Conservation (phyloP, 2,329 filamentous ascomycete genomes). For the Fusarium camptoceras region DNA sequence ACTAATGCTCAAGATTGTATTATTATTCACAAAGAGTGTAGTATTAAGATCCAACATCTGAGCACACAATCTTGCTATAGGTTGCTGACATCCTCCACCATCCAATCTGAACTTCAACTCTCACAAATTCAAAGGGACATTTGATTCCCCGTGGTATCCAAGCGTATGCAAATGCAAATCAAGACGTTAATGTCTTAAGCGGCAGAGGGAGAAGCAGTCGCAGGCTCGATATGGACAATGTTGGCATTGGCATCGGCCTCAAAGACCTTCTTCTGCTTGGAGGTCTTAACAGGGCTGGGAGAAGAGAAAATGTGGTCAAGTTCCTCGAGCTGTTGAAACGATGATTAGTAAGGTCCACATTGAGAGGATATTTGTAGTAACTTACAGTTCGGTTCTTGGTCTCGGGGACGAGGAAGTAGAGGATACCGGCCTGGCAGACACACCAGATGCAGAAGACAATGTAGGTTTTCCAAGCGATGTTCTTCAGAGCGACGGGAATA, state of each 20-base stretch:
- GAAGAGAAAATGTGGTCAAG: conserved; percentile 43
- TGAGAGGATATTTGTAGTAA: accelerated
- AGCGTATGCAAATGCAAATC: background rate
- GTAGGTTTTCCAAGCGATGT: conserved; percentile 66
- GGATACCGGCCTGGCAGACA: conserved; percentile 53
- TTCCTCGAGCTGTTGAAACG: conserved; percentile 37
- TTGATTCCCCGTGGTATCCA: background rate
- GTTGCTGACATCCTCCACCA: background rate
- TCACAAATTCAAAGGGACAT: background rate
- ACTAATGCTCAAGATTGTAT: background rate
- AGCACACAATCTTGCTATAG: background rate
- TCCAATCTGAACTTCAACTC: conserved; percentile 3
- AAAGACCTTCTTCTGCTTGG: conserved; percentile 37
- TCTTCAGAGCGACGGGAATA: conserved; percentile 59
- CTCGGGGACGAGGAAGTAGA: conserved; percentile 65
- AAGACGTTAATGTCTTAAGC: background rate
- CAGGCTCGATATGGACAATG: conserved; percentile 36
- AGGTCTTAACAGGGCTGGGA: conserved; percentile 36
- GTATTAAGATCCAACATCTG: conserved; percentile 16
- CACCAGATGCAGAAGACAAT: conserved; percentile 63
- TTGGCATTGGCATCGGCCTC: conserved; percentile 36
- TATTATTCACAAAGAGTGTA: conserved; percentile 6
- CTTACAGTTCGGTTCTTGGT: conserved; percentile 59
- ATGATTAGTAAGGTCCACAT: background rate
- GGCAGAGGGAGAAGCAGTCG: background rate